phyloP scores from a whole-genome alignment of 768 basidiomycete genomes.

The Tulasnella sp. region DNA sequence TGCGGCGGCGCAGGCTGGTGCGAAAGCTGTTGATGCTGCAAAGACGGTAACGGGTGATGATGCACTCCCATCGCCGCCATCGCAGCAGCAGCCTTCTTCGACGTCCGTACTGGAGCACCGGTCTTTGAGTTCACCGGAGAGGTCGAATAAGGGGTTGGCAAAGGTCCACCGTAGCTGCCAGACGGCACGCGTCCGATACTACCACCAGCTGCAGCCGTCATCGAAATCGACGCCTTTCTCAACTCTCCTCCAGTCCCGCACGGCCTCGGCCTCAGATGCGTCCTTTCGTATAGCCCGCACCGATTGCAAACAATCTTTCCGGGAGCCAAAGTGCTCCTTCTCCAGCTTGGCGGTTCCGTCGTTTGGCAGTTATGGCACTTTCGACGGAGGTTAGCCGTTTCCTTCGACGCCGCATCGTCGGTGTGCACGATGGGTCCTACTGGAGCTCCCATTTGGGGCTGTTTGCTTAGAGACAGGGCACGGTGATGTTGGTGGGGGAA shows the following conservation, averaged over 20 bases:
- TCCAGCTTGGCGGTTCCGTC: constrained; percentile 75
- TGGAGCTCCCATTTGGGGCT: neutral
- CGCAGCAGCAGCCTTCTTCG: neutral
- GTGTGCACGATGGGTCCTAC: constrained; percentile 36
- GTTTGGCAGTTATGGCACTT: constrained; percentile 80
- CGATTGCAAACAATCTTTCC: constrained; percentile 90
- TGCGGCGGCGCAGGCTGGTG: neutral
- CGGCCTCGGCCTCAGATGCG: constrained; percentile 70
- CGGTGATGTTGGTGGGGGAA: neutral
- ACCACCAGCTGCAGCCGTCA: constrained; percentile 1
- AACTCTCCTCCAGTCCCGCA: constrained; percentile 2
- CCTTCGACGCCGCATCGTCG: constrained; percentile 70
- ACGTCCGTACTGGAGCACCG: constrained; percentile 3
- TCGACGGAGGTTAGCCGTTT: constrained; percentile 62
- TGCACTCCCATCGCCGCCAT: neutral
- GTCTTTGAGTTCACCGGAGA: constrained; percentile 6
- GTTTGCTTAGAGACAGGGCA: neutral
- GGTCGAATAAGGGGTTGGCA: neutral
- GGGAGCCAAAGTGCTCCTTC: constrained; percentile 61
- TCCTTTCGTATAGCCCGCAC: constrained; percentile 84
- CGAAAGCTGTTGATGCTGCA: neutral
- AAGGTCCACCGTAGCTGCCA: neutral
- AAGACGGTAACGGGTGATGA: neutral
- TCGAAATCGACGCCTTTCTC: neutral
- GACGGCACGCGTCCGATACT: neutral